phyloP scores from a whole-genome alignment of 768 basidiomycete genomes.

The Podaxis sp. region DNA sequence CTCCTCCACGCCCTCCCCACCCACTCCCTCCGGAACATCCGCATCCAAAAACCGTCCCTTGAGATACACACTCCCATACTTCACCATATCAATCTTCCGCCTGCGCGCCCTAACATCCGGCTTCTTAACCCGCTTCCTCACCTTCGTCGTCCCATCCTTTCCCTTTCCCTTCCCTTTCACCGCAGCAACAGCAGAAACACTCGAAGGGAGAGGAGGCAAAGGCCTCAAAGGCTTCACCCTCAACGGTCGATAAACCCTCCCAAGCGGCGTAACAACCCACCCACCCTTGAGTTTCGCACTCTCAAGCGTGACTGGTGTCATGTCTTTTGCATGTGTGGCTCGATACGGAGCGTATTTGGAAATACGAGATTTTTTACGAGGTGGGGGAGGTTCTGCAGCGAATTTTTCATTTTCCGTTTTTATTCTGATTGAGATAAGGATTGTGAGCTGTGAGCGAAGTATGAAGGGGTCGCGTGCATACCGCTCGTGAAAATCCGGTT shows the following conservation, averaged over 20 bases:
- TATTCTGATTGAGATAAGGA: conserved; percentile 22
- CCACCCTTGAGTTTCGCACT: conserved; percentile 52
- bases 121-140: conserved; percentile 47
- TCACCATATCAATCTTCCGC: conserved; percentile 69
- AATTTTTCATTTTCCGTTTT: conserved; percentile 26
- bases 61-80: conserved; percentile 69
- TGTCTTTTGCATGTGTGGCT: conserved; percentile 52
- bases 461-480: conserved; percentile 30
- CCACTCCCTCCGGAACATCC: conserved; percentile 27
- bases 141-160: conserved; percentile 25
- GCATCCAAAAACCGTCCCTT: conserved; percentile 67
- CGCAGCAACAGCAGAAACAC: conserved; percentile 10
- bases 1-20: conserved; percentile 15
- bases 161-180: conserved; percentile 17
- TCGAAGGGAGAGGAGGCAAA: conserved; percentile 34
- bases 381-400: conserved; percentile 23
- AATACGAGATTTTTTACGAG: conserved; percentile 26
- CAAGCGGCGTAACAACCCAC: conserved; percentile 71
- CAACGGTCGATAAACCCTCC: conserved; percentile 63
- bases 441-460: background rate
- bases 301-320: conserved; percentile 62
- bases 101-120: conserved; percentile 59
- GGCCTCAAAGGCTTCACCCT: conserved; percentile 72
- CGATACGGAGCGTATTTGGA: conserved; percentile 38
- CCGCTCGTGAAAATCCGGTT: conserved; percentile 69